A percentile compares a stretch with the other conserved stretches of the same genome.
Evolutionary conservation across 1,139 yeast species (phyloP).

Genomic region (Pneumocystis murina): DNA sequence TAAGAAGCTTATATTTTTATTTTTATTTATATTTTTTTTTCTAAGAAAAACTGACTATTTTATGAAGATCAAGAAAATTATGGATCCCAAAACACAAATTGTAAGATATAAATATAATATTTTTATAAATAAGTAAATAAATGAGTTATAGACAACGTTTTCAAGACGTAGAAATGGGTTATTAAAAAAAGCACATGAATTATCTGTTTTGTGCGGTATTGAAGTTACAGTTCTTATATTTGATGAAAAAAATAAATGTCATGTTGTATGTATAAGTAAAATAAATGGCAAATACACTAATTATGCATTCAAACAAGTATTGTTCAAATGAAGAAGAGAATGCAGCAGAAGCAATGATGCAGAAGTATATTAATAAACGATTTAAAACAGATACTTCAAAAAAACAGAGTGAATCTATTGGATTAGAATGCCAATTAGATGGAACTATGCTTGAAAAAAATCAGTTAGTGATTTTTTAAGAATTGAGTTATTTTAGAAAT

Average conservation of each 20-base stretch:
- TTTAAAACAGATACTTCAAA: slow-evolving; percentile 10
- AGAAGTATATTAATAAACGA: slow-evolving; percentile 9
- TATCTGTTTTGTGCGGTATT: slow-evolving; percentile 13
- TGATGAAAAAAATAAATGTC: slow-evolving; percentile 12
- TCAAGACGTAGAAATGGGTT: slow-evolving; percentile 12
- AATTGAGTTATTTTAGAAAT: background rate
- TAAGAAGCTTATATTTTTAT: no score
- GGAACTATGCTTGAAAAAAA: no score
- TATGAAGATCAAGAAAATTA: slow-evolving; percentile 8
- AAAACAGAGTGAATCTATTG: no score
- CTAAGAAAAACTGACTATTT: no score
- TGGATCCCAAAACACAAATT: slow-evolving; percentile 6
- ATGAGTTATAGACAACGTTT: slow-evolving; percentile 9
- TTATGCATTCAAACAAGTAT: background rate
- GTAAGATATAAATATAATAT: slow-evolving; percentile 1
- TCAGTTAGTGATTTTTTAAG: no score
- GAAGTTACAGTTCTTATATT: slow-evolving; percentile 11
- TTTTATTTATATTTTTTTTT: no score
- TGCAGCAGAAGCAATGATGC: slow-evolving; percentile 2
- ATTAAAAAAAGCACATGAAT: slow-evolving; percentile 13
- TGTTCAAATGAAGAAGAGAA: background rate
- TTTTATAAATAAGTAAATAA: background rate
- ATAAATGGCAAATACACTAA: background rate
- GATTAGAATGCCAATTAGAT: no score
- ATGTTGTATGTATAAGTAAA: slow-evolving; percentile 6